These are phyloP conservation scores for Coemansia sp. DNA, from an alignment of 192 early-diverging fungal species.

Conservation along the genomic window DNA sequence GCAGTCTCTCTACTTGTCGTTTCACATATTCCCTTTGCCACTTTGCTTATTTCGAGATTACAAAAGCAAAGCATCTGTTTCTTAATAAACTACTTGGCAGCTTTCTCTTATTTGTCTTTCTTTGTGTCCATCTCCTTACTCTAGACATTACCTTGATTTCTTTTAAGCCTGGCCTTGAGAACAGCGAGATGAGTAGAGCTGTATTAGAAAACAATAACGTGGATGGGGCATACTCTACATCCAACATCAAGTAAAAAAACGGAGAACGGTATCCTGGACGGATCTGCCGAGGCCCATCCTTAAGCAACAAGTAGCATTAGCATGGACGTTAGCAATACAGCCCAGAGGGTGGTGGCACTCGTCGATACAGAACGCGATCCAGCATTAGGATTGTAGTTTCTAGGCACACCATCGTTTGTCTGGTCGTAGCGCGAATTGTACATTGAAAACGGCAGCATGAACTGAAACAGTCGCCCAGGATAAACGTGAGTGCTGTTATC, in stretches of 20 bases:
- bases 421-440: slow-evolving; percentile 56
- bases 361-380: slow-evolving; percentile 26
- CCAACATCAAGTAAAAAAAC: too few relatives aligned
- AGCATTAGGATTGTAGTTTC: slow-evolving; percentile 53
- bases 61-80: too few relatives aligned
- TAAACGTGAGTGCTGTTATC: slow-evolving; percentile 52
- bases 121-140: too few relatives aligned
- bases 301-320: neutral
- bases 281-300: neutral
- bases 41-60: neutral
- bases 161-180: too few relatives aligned
- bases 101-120: too few relatives aligned
- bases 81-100: too few relatives aligned
- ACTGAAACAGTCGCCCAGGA: slow-evolving; percentile 54
- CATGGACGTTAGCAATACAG: slow-evolving; percentile 9
- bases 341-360: neutral
- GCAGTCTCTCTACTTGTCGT: neutral
- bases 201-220: too few relatives aligned
- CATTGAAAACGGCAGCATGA: slow-evolving; percentile 56
- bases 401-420: slow-evolving; percentile 53
- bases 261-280: neutral
- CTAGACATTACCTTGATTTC: too few relatives aligned
- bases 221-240: too few relatives aligned
- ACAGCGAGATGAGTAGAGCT: too few relatives aligned
- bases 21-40: neutral